Conservation (phyloP, 495 filamentous ascomycete genomes). For the Melanomma pulvis-pyrius region DNA sequence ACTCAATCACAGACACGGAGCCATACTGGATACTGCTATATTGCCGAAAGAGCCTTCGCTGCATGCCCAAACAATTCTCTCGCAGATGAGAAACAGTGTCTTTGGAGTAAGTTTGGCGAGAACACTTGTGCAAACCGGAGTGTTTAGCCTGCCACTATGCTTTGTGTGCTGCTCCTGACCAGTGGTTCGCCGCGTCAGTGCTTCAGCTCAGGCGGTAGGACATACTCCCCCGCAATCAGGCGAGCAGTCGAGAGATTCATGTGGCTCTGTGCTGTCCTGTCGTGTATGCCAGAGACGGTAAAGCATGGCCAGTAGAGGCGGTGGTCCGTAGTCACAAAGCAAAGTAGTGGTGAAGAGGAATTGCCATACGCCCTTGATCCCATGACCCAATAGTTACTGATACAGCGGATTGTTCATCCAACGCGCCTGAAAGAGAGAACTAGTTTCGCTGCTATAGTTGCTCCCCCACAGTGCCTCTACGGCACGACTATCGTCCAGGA, state of each 20-base stretch:
- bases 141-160: not conserved
- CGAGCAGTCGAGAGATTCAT: not conserved
- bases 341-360: constrained; percentile 1
- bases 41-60: not conserved
- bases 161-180: not conserved
- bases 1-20: no score
- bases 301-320: not conserved
- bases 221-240: not conserved
- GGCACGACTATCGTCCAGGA: constrained; percentile 36
- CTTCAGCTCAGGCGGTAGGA: not conserved
- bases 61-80: not conserved
- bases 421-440: not conserved
- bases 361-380: constrained; percentile 7
- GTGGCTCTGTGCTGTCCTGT: not conserved
- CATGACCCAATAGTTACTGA: not conserved
- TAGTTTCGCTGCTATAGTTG: not conserved
- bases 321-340: not conserved
- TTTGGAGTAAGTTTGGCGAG: not conserved
- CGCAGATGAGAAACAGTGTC: not conserved
- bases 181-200: not conserved
- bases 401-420: constrained; percentile 3
- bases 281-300: not conserved
- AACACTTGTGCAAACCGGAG: not conserved
- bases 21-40: no score
- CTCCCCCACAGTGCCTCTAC: not conserved